Evolutionary conservation across 2,329 filamentous ascomycete species (phyloP).

Genomic region (Mollisiaceae sp.): DNA sequence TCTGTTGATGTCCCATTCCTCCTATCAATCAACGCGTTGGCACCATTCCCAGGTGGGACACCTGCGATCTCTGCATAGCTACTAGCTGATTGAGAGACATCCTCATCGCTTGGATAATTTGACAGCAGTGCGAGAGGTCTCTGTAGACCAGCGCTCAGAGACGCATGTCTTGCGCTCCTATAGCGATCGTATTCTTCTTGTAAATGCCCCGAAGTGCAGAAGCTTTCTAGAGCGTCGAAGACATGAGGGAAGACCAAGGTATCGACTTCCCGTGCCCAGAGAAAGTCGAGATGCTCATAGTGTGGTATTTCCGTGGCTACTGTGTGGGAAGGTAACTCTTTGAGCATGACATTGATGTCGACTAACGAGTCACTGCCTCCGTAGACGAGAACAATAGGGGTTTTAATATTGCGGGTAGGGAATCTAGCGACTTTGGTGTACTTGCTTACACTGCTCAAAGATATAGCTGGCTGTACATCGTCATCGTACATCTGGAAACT

Average conservation of each 20-base stretch:
- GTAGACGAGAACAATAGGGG: slow-evolving; percentile 91
- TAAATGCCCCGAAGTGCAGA: slow-evolving; percentile 61
- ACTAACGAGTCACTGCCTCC: slow-evolving; percentile 93
- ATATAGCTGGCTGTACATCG: slow-evolving; percentile 79
- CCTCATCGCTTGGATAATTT: slow-evolving; percentile 35
- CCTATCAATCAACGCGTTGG: slow-evolving; percentile 17
- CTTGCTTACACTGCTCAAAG: slow-evolving; percentile 72
- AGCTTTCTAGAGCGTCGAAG: slow-evolving; percentile 83
- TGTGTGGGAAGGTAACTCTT: slow-evolving; percentile 83
- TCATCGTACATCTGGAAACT: slow-evolving; percentile 99
- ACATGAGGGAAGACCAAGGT: slow-evolving; percentile 84
- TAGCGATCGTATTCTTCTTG: slow-evolving; percentile 66
- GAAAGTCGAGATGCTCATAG: slow-evolving; percentile 95
- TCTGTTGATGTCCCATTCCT: slow-evolving; percentile 12
- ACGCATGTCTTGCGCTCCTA: slow-evolving; percentile 38
- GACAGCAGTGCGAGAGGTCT: slow-evolving; percentile 21
- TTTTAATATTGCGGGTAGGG: slow-evolving; percentile 95
- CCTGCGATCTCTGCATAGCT: slow-evolving; percentile 31
- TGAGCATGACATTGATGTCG: slow-evolving; percentile 91
- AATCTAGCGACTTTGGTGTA: slow-evolving; percentile 98
- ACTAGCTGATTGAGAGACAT: slow-evolving; percentile 23
- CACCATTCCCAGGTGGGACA: slow-evolving; percentile 17
- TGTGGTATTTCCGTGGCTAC: slow-evolving; percentile 85
- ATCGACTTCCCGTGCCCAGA: slow-evolving; percentile 90
- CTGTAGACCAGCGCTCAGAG: slow-evolving; percentile 30